A percentile compares a stretch with the other conserved stretches of the same genome.
Conservation (phyloP, 768 basidiomycete species). For the Punctularia strigosozonata region DNA sequence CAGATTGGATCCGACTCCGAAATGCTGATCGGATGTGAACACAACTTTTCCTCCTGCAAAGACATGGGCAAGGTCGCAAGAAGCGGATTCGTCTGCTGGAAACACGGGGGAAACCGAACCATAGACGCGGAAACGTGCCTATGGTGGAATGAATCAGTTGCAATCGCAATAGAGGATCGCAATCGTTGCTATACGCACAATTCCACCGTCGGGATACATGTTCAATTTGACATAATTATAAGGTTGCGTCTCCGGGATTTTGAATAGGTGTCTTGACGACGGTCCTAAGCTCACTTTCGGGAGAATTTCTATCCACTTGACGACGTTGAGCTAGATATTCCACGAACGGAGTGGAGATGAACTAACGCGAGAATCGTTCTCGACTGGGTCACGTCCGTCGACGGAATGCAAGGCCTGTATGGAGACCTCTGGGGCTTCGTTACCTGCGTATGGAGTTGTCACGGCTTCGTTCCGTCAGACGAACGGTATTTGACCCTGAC, state of each 20-base stretch:
- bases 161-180: slow-evolving; percentile 4
- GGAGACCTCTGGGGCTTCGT: slow-evolving; percentile 77
- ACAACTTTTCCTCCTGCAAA: slow-evolving; percentile 82
- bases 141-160: slow-evolving; percentile 5
- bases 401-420: slow-evolving; percentile 46
- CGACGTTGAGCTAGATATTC: not conserved
- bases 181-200: slow-evolving; percentile 45
- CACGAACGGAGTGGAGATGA: not conserved
- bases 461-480: not conserved
- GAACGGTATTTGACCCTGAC: slow-evolving; percentile 22
- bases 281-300: slow-evolving; percentile 72
- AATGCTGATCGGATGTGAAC: slow-evolving; percentile 88
- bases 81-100: slow-evolving; percentile 30
- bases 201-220: slow-evolving; percentile 96
- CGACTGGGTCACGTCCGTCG: slow-evolving; percentile 26
- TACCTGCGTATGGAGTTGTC: slow-evolving; percentile 35
- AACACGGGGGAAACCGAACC: slow-evolving; percentile 62
- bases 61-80: slow-evolving; percentile 84
- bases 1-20: slow-evolving; percentile 83
- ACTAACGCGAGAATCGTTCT: slow-evolving; percentile 29
- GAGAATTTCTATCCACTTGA: slow-evolving; percentile 73
- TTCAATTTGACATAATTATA: slow-evolving; percentile 82
- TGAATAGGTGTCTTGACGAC: slow-evolving; percentile 81
- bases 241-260: slow-evolving; percentile 36
- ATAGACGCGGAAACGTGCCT: slow-evolving; percentile 92